A percentile compares a stretch with the other conserved stretches of the same genome.
These are phyloP conservation scores for Platanthera guangdongensis DNA, from an alignment of 106 monocot species.

Conservation along the genomic window DNA sequence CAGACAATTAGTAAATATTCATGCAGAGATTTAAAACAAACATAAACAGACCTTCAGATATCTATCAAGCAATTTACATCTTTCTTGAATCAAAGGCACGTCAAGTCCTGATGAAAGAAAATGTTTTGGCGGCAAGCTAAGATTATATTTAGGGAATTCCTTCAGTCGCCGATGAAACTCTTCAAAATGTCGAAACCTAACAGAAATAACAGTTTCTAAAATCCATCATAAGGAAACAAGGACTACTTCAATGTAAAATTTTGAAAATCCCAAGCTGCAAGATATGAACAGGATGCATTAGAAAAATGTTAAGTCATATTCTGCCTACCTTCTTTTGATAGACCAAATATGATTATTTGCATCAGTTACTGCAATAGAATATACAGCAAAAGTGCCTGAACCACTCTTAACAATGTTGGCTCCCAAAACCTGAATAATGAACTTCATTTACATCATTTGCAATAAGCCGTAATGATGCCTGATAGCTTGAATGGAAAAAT, in stretches of 20 bases:
- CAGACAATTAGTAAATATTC: not conserved
- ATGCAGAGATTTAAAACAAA: not conserved
- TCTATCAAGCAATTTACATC: slow-evolving; percentile 77
- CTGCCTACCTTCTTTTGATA: slow-evolving; percentile 88
- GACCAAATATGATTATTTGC: slow-evolving; percentile 82
- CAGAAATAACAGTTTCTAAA: slow-evolving; percentile 10
- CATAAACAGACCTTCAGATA: slow-evolving; percentile 70
- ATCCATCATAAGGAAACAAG: slow-evolving; percentile 11
- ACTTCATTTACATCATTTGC: slow-evolving; percentile 5
- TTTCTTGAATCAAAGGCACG: slow-evolving; percentile 69
- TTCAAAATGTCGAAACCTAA: slow-evolving; percentile 95
- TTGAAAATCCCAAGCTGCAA: not conserved
- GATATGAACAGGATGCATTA: not conserved
- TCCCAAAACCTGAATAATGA: slow-evolving; percentile 58
- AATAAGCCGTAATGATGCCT: not conserved
- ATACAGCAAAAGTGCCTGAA: slow-evolving; percentile 82
- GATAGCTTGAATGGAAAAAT: not conserved
- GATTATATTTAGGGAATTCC: slow-evolving; percentile 86
- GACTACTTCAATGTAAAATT: not conserved
- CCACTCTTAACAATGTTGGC: slow-evolving; percentile 93
- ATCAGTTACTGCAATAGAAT: slow-evolving; percentile 89
- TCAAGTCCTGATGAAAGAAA: slow-evolving; percentile 92
- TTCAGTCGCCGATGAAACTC: slow-evolving; percentile 86
- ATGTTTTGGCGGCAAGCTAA: slow-evolving; percentile 84
- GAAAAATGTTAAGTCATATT: not conserved